Evolutionary conservation across 371 early-diverging fungal genomes (phyloP).

Genomic region (Mucor velutinosus): DNA sequence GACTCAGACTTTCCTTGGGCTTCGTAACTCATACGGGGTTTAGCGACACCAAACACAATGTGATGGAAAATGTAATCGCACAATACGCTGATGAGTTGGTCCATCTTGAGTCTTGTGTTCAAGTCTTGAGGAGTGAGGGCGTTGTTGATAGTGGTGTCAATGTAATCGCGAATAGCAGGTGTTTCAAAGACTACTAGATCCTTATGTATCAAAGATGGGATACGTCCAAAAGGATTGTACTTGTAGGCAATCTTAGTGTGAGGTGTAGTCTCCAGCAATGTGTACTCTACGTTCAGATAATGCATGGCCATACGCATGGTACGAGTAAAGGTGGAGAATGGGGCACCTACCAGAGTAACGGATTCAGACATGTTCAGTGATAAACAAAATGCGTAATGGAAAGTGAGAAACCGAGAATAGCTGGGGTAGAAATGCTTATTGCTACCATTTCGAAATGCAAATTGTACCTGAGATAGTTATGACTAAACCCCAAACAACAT

Average conservation of each 20-base stretch:
- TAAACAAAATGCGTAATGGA: not conserved
- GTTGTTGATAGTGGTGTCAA: slow-evolving; percentile 19
- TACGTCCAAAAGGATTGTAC: slow-evolving; percentile 42
- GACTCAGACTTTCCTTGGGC: slow-evolving; percentile 17
- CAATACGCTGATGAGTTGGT: slow-evolving; percentile 30
- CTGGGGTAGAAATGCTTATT: not conserved
- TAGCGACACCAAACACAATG: slow-evolving; percentile 28
- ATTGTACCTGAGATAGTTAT: not conserved
- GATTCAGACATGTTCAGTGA: not conserved
- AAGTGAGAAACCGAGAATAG: not conserved
- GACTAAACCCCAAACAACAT: not conserved
- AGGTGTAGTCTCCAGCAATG: slow-evolving; percentile 18
- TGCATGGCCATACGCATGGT: slow-evolving; percentile 40
- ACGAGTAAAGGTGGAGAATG: slow-evolving; percentile 41
- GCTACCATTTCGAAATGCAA: not conserved
- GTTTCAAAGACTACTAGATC: slow-evolving; percentile 29
- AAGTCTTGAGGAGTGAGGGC: slow-evolving; percentile 27
- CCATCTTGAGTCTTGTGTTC: slow-evolving; percentile 18
- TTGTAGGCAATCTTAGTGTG: slow-evolving; percentile 31
- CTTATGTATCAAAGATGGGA: slow-evolving; percentile 32
- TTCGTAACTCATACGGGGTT: slow-evolving; percentile 27
- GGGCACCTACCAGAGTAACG: slow-evolving; percentile 28
- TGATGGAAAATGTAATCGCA: slow-evolving; percentile 39
- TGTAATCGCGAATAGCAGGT: slow-evolving; percentile 30
- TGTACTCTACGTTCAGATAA: slow-evolving; percentile 24